A percentile compares a stretch with the other conserved stretches of the same genome.
phyloP scores from a whole-genome alignment of 768 basidiomycete species.

The Mycena indigotica region DNA sequence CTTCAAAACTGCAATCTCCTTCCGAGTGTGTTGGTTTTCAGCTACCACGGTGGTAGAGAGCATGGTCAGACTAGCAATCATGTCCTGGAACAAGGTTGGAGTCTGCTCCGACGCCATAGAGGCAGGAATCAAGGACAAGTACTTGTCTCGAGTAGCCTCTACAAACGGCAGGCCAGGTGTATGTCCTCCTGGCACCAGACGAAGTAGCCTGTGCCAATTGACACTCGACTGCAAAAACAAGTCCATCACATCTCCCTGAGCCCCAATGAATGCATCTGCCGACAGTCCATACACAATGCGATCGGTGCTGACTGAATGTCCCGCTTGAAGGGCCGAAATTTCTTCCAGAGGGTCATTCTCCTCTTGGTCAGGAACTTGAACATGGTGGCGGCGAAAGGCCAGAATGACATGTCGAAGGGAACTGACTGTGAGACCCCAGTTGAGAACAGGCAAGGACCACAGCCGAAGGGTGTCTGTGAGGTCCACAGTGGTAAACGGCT shows the following conservation, averaged over 20 bases:
- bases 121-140: neutral
- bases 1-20: no score
- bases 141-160: neutral
- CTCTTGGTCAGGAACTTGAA: slow-evolving; percentile 10
- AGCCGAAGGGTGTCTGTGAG: neutral
- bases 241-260: slow-evolving; percentile 28
- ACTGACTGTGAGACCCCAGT: neutral
- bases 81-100: neutral
- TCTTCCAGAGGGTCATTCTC: neutral
- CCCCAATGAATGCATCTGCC: slow-evolving; percentile 24
- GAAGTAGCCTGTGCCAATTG: slow-evolving; percentile 24
- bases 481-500: neutral
- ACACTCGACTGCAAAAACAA: slow-evolving; percentile 28
- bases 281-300: slow-evolving; percentile 31
- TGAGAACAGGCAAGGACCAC: neutral
- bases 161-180: neutral
- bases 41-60: no score
- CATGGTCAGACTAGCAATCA: neutral
- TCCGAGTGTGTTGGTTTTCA: no score
- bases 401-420: slow-evolving; percentile 25
- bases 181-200: slow-evolving; percentile 31
- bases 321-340: slow-evolving; percentile 25
- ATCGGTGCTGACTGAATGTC: slow-evolving; percentile 27
- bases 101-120: no score
- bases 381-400: slow-evolving; percentile 24